These are phyloP conservation scores for Panicum virgatum DNA, from an alignment of 202 grass and related monocot species.

Conservation along the genomic window DNA sequence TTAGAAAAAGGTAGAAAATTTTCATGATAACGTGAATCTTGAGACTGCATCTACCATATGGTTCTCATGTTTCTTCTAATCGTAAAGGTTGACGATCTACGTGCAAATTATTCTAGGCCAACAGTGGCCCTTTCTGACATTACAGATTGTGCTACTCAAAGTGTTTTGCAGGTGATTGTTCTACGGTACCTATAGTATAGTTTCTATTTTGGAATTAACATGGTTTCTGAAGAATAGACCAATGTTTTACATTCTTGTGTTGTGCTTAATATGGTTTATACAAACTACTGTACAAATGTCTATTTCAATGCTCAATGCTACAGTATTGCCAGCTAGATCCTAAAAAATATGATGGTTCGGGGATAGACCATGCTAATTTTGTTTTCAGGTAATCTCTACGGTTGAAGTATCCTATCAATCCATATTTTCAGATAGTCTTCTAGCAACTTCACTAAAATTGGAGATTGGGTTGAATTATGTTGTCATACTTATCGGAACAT, in stretches of 20 bases:
- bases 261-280: conserved; percentile 28
- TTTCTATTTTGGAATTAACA: conserved; percentile 17
- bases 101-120: conserved; percentile 84
- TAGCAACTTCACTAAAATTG: neutral
- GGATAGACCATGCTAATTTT: conserved; percentile 85
- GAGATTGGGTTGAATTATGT: conserved; percentile 3
- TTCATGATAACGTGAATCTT: conserved; percentile 28
- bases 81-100: conserved; percentile 81
- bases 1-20: conserved; percentile 77
- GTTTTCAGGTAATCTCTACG: conserved; percentile 70
- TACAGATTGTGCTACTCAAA: conserved; percentile 92
- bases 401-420: conserved; percentile 30
- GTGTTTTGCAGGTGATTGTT: conserved; percentile 84
- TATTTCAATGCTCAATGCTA: conserved; percentile 28
- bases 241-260: conserved; percentile 18
- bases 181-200: conserved; percentile 19
- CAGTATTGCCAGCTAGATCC: conserved; percentile 99
- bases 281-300: conserved; percentile 24
- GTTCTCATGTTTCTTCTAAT: conserved; percentile 46
- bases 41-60: neutral
- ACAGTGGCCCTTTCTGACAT: conserved; percentile 75
- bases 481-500: conserved; percentile 13
- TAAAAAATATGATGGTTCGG: conserved; percentile 63
- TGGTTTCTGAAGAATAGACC: conserved; percentile 26
- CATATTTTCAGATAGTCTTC: neutral